Base-by-base conservation (phyloP, 129 eudicot genomes). In the Arctium lappa region DNA sequence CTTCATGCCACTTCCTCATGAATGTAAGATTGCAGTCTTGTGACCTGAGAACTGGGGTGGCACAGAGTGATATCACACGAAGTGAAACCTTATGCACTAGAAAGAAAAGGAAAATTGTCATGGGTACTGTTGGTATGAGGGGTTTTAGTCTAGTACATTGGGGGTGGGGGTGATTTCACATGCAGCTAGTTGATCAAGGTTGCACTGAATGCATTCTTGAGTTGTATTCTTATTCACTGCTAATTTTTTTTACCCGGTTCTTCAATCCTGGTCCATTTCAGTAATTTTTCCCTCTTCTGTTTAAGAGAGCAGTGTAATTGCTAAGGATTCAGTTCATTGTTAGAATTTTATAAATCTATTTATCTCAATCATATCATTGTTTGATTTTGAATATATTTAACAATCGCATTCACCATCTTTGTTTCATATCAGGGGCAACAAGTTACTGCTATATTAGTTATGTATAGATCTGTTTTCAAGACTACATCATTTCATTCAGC, bases 351-450 rank as follows among this genome's bases (percentile, higher is more conserved):
- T 66, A 66, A 22, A 40, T 40, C 42, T 65, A 5, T 56, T 56
- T 15, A 30, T 62, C 27, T 62, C 74, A 38, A 73, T 63, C 69
- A 73, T 50, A 37, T 75, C 76, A 75, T 82, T 66, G 12, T 32
- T 63, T 42, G 34, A 40, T 38, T 74, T 81, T 81, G 79, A 74
- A 65, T 74, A 31, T 38, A 37, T 27, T 8, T 53, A 82, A 65
- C n/a, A 31, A 74, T 69, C 13, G 32, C 8, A 62, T 80, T 32
- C 60, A 22, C 56, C n/a, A 73, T 32, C 63, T 87, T 76, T 72
- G 13, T 33, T 72, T 70, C 65, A 42, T 74, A 77, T 33, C 30
- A 44, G 39, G 50, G 53, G 72, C 34, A 40, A 72, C 33, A 8
- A 73, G 72, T 69, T 66, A 13, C 39, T 38, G 48, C 37, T 62